Evolutionary conservation across 371 early-diverging fungal species (phyloP), one percentile per base, ranked within the genome.

Genomic region (Basidiobolus meristosporus): DNA sequence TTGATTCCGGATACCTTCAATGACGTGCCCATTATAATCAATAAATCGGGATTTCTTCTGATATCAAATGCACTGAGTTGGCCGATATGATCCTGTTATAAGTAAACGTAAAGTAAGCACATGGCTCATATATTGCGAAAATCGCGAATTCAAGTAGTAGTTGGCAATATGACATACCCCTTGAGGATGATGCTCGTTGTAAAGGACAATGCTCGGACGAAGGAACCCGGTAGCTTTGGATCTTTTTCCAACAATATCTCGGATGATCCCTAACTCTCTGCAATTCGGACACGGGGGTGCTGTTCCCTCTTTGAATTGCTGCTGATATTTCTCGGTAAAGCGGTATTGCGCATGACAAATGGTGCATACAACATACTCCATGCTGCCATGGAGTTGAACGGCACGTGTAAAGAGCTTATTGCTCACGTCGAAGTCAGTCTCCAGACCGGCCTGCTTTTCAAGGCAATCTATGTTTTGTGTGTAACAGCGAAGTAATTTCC

Each of bases 1-100:
- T 87, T 85, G 30, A 97, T 70, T 0, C 98, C 99, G 48, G 80
- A 74, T 16, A 98, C 89, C 53, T 90, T 90, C 15, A 99, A 71
- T 6, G 89, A 86, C 11, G 99, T 99, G 18, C 99, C 99, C 72
- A 98, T 89, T 15, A 99, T 89, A 41, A 99, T 64, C 43, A 98
- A 53, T 12, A 98, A 54, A 56, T 93, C 89, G 3, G 92, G 90
- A 7, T 63, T 61, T 45, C 62, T 73, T 31, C 67, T 60, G 31
- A 81, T 47, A 54, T 91, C 91, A 30, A 45, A 55, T 21, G 54
- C 40, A 20, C 73, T 73, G 38, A 71, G 39, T 34, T 69, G 52
- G 31, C 85, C 85, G 61, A 97, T 90, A 29, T 67, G 58, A n/a
- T n/a, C n/a, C n/a, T n/a, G n/a, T n/a, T n/a, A n/a, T n/a, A n/a